A percentile compares a stretch with the other conserved stretches of the same genome.
Evolutionary conservation across 2,329 filamentous ascomycete species (phyloP).

Genomic region (Cadophora malorum): DNA sequence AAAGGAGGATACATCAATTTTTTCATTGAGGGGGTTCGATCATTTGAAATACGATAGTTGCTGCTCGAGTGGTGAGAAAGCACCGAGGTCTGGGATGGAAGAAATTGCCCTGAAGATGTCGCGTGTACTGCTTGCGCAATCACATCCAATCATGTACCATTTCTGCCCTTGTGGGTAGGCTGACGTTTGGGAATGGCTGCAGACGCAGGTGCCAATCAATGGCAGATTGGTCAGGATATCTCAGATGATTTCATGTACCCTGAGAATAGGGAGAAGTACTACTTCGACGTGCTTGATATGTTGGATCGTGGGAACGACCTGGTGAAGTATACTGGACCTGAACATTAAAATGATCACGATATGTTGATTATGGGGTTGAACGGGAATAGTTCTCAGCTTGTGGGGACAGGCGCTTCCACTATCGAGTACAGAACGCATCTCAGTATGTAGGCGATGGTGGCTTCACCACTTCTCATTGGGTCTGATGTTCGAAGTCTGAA

Average conservation of each 20-base stretch:
- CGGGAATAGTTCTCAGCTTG: conserved; percentile 48
- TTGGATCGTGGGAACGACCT: conserved; percentile 57
- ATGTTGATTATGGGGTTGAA: conserved; percentile 40
- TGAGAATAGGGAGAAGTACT: conserved; percentile 36
- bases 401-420: conserved; percentile 43
- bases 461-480: conserved; percentile 39
- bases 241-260: conserved; percentile 42
- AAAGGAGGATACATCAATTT: conserved; percentile 61
- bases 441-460: conserved; percentile 38
- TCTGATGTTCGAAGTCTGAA: conserved; percentile 33
- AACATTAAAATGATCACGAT: conserved; percentile 54
- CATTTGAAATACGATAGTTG: conserved; percentile 67
- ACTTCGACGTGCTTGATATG: conserved; percentile 47
- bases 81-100: conserved; percentile 44
- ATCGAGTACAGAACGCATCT: conserved; percentile 44
- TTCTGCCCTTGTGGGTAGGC: conserved; percentile 58
- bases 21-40: conserved; percentile 64
- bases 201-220: conserved; percentile 52
- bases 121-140: conserved; percentile 52
- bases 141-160: conserved; percentile 56
- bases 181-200: conserved; percentile 52
- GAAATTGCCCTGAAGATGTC: conserved; percentile 52
- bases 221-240: conserved; percentile 55
- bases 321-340: conserved; percentile 53
- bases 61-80: conserved; percentile 56